Percentiles rank a stretch among this genome's conserved stretches.
These are phyloP conservation scores for Aspergillus transmontanensis DNA, from an alignment of 2,329 filamentous ascomycete species.

Conservation along the genomic window DNA sequence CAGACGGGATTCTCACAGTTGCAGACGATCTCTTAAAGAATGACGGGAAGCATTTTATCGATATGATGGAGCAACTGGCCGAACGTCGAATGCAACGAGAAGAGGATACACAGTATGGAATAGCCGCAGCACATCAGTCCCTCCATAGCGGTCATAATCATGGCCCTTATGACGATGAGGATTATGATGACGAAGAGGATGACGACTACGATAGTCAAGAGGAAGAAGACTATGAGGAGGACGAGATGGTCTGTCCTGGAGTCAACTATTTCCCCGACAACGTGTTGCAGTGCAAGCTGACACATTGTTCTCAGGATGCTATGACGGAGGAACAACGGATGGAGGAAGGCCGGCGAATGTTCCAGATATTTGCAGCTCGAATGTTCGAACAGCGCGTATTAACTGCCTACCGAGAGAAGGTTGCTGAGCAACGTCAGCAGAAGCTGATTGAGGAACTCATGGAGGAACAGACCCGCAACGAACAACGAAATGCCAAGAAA, in stretches of 20 bases:
- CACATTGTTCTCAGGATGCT: slow-evolving; percentile 67
- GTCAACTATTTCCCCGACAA: slow-evolving; percentile 4
- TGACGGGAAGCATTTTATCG: slow-evolving; percentile 98
- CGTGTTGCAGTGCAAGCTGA: slow-evolving; percentile 33
- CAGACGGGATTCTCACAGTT: slow-evolving; percentile 94
- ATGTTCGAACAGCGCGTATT: slow-evolving; percentile 99
- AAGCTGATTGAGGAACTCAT: slow-evolving; percentile 89
- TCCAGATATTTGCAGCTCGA: slow-evolving; percentile 96
- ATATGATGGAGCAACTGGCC: slow-evolving; percentile 99
- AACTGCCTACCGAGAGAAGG: slow-evolving; percentile 96
- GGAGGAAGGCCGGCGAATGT: slow-evolving; percentile 98
- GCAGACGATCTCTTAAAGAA: slow-evolving; percentile 98
- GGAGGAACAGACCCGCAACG: slow-evolving; percentile 76
- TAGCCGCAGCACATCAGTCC: slow-evolving; percentile 59
- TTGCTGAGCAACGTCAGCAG: slow-evolving; percentile 86
- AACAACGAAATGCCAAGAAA: slow-evolving; percentile 86
- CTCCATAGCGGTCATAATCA: slow-evolving; percentile 74
- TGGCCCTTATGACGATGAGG: slow-evolving; percentile 73
- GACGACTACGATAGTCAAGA: slow-evolving; percentile 65
- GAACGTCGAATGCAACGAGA: slow-evolving; percentile 97
- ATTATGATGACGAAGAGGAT: slow-evolving; percentile 76
- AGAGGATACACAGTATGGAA: slow-evolving; percentile 77
- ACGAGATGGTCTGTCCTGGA: slow-evolving; percentile 59
- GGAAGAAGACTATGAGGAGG: slow-evolving; percentile 66
- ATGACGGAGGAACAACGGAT: slow-evolving; percentile 99